Evolutionary conservation across 306 rosid species (phyloP), one percentile per base, ranked within the genome.

Genomic region (Macrotyloma uniflorum): DNA sequence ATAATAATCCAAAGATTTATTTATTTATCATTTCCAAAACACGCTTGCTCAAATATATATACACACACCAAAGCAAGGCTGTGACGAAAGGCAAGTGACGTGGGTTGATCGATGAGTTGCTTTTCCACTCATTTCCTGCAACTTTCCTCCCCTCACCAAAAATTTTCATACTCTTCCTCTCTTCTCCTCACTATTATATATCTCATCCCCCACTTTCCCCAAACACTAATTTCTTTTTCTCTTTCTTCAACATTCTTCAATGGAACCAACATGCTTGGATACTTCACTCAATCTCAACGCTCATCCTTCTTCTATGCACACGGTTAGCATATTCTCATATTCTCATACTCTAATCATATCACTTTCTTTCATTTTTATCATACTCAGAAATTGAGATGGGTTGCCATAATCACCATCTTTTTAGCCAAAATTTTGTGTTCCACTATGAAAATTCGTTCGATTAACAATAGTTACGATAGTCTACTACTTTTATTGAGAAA

Each of bases 271-370:
- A 32, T 81, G 83, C 72, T 15, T 72, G 4, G 67, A 85, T 38
- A 85, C 91, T 75, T 89, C 89, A 83, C 89, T 91, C 62, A 82
- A 88, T 73, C 97, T 94, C 36, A 89, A 85, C 40, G 14, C 82
- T 24, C 33, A 55, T 74, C 86, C 93, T 79, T 72, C 92, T 77
- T 65, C 85, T 19, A 22, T 51, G 10, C 19, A 57, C 61, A 75
- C 19, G 63, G 89, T 86, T 65, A 63, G 89, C 6, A 5, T 6
- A 38, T 47, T n/a, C n/a, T n/a, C n/a, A 16, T 5, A 12, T 12
- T 42, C 16, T 1, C 8, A 47, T 0, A 47, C 9, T 16, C 8
- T 4, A 46, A 46, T 7, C 14, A 5, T 13, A 11, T 42, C 14
- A 12, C 4, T 42, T 42, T n/a, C n/a, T n/a, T n/a, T n/a, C n/a